These are phyloP conservation scores for Linum tenue DNA, from an alignment of 345 rosid genomes.

Conservation along the genomic window DNA sequence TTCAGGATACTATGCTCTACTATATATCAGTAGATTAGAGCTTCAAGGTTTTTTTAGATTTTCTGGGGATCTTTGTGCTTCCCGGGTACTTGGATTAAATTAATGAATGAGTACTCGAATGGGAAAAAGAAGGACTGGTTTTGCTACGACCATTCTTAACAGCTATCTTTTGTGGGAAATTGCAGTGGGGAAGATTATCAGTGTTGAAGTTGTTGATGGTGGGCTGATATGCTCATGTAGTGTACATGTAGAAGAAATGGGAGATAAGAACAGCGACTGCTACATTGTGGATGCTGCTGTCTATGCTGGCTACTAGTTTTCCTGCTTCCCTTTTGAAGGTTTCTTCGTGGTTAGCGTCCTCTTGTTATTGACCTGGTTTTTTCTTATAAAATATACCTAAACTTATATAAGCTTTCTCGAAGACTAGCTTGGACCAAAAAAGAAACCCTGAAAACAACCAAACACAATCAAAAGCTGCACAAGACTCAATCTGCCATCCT, in stretches of 20 bases:
- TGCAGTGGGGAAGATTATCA: conserved; percentile 56
- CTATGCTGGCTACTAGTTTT: conserved; percentile 60
- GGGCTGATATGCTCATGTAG: conserved; percentile 84
- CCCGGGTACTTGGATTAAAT: background rate
- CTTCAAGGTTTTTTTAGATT: background rate
- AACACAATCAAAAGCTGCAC: no score
- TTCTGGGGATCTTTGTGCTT: no score
- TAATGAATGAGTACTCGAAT: background rate
- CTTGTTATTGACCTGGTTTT: background rate
- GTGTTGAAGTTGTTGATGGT: conserved; percentile 74
- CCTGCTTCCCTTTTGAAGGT: background rate
- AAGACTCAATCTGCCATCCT: no score
- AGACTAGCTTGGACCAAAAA: background rate
- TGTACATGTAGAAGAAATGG: conserved; percentile 75
- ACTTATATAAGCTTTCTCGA: background rate
- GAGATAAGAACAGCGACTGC: conserved; percentile 78
- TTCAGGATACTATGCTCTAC: background rate
- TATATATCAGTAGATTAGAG: background rate
- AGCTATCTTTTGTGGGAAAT: background rate
- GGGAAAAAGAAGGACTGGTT: background rate
- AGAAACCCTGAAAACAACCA: no score
- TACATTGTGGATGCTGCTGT: conserved; percentile 84
- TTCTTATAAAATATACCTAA: background rate
- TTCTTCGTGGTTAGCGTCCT: conserved; percentile 20
- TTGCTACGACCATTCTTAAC: background rate